Evolutionary conservation across 2,329 filamentous ascomycete species (phyloP), one percentile per base, ranked within the genome.

Genomic region (Cordyceps cicadae): DNA sequence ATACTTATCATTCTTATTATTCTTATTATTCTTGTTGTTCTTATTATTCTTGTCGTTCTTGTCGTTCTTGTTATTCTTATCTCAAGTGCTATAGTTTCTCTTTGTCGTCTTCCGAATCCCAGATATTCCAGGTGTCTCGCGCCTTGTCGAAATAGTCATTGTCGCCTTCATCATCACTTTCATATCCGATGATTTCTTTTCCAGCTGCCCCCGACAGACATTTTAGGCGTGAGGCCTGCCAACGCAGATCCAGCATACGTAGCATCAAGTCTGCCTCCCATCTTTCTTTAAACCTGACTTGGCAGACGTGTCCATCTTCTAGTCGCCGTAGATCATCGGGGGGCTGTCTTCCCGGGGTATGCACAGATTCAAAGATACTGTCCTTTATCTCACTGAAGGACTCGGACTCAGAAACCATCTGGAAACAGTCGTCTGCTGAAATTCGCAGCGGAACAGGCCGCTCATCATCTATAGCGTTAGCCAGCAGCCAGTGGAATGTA

Each of bases 241-340:
- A 49, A 49, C 46, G 46, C 26, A 49, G 46, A 26, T 49, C 46
- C 1, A 49, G 21, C 46, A 49, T 49, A 0, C 6, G 3, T 12
- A 49, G 15, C 46, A 49, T 49, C 14, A 0, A 3, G 21, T 49
- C 46, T 49, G 46, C 46, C 14, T 49, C 2, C 11, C 0, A 1
- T 15, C 21, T 24, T 0, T 3, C 1, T 3, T 0, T 0, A 15
- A 26, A 26, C 0, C 5, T 17, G 7, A 49, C 46, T 17, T 21
- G 46, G 21, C 46, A 49, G 21, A 49, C 46, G 5, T 49, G 46
- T 49, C 46, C 46, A 26, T 49, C 46, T 8, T 49, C 6, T 3
- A 49, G 19, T 15, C 46, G 46, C 46, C 14, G 19, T 12, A 49
- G 17, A 15, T 24, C 21, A 15, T 48, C 7, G 3, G 29, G 29